These are phyloP conservation scores for Eremothecium sinecaudum DNA, from an alignment of 1,139 yeast genomes.

Conservation along the genomic window DNA sequence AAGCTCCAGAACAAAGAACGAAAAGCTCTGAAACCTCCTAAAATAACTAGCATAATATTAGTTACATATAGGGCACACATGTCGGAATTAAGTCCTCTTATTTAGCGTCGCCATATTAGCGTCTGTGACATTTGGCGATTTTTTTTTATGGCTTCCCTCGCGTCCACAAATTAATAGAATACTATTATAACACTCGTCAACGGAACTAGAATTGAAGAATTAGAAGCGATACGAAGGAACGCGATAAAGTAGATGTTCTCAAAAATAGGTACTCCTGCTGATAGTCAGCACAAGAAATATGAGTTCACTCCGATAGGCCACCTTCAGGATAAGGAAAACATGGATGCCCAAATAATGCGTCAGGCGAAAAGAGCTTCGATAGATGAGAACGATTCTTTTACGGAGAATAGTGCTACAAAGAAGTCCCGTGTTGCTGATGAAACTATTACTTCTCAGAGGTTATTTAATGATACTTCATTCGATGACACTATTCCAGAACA, in stretches of 20 bases:
- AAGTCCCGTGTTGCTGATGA: conserved; percentile 15
- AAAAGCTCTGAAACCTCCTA: too few species aligned
- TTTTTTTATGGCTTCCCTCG: too few species aligned
- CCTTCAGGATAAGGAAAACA: conserved; percentile 17
- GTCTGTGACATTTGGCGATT: too few species aligned
- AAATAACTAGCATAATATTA: too few species aligned
- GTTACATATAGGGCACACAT: too few species aligned
- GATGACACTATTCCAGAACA: conserved; percentile 28
- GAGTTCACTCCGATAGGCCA: conserved; percentile 31
- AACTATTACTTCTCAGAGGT: conserved; percentile 20
- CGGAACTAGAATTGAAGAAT: too few species aligned
- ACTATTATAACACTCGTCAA: too few species aligned
- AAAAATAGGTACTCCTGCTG: conserved; percentile 6
- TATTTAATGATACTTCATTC: conserved; percentile 27
- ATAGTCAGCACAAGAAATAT: conserved; percentile 14
- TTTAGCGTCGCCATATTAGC: too few species aligned
- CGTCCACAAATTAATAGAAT: background rate
- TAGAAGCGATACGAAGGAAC: background rate
- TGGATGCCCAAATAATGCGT: conserved; percentile 8
- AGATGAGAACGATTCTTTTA: conserved; percentile 7
- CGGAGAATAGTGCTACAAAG: conserved; percentile 8
- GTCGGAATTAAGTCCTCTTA: too few species aligned
- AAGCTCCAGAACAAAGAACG: too few species aligned
- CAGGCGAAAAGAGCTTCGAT: conserved; percentile 6
- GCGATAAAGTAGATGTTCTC: conserved; percentile 4